Evolutionary conservation across 1,284 basidiomycete genomes (phyloP), one percentile per base, ranked within the genome.

Genomic region (Lentinula novae-zelandiae): DNA sequence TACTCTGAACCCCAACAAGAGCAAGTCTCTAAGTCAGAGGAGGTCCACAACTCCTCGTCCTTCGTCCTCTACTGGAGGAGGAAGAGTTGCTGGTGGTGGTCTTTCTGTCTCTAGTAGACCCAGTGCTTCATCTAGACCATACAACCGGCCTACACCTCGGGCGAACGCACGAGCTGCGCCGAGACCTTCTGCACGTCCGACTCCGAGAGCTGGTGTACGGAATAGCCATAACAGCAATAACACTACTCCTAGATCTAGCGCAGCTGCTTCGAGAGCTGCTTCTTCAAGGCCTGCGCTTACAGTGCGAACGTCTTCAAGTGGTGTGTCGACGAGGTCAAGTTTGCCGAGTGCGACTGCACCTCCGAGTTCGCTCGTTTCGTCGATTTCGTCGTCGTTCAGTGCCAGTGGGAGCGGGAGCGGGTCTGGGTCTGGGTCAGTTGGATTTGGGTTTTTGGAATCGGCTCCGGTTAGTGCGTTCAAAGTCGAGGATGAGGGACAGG

Each of bases 321-420:
- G 72, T 12, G 68, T 72, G 20, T 72, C 74, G 12, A 78, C 80
- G 3, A 79, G 82, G 4, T 80, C 83, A 42, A 84, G 81, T 8
- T 17, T 57, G 2, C 85, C 84, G 36, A 76, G 84, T 63, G 86
- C 86, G 36, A 88, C 85, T 8, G 81, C 82, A 9, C 44, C 44
- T 3, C 44, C 44, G n/a, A 46, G 44, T 46, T 46, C 44, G n/a
- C 7, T 46, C 0, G 44, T 46, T n/a, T 46, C 44, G 3, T 46
- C 44, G 15, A 46, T 46, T n/a, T 46, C 44, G 8, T 46, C 44
- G 8, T 46, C 44, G n/a, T 46, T 46, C 8, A 71, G 79, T 38
- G 74, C 31, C 46, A 9, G 31, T 12, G 13, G 56, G 55, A 71
- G 42, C 66, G 65, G 8, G 44, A 8, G 56, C 15, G 17, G 56